These are phyloP conservation scores for Entamoeba dispar DNA, from an alignment of 208 protist genomes.

Conservation along the genomic window DNA sequence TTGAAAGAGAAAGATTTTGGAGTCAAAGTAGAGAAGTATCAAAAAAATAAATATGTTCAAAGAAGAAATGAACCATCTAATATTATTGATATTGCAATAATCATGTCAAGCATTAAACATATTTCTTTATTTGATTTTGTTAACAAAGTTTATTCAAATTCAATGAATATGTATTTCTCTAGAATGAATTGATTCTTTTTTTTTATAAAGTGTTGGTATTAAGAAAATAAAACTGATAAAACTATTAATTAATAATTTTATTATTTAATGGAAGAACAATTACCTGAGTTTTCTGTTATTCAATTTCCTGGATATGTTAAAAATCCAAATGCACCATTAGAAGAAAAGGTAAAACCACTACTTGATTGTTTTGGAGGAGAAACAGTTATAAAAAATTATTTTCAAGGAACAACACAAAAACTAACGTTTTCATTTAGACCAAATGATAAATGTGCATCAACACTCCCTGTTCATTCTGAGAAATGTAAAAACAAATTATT, in stretches of 20 bases:
- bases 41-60: conserved; percentile 46
- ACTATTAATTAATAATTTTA: no score
- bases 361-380: not conserved
- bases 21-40: conserved; percentile 43
- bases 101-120: not conserved
- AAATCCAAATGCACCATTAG: not conserved
- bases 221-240: no score
- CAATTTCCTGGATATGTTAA: not conserved
- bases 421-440: not conserved
- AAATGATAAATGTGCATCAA: not conserved
- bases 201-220: no score
- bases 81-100: not conserved
- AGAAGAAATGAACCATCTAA: conserved; percentile 55
- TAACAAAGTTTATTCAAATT: not conserved
- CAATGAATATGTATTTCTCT: not conserved
- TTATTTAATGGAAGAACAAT: not conserved
- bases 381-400: not conserved
- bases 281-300: not conserved
- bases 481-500: not conserved
- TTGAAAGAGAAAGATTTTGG: conserved; percentile 25
- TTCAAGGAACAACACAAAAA: not conserved
- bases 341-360: not conserved
- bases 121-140: not conserved
- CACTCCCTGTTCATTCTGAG: not conserved
- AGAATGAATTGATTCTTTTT: no score